Percentiles rank a stretch among this genome's conserved stretches.
These are phyloP conservation scores for Cucumis cinereus DNA, from an alignment of 306 rosid species.

Conservation along the genomic window DNA sequence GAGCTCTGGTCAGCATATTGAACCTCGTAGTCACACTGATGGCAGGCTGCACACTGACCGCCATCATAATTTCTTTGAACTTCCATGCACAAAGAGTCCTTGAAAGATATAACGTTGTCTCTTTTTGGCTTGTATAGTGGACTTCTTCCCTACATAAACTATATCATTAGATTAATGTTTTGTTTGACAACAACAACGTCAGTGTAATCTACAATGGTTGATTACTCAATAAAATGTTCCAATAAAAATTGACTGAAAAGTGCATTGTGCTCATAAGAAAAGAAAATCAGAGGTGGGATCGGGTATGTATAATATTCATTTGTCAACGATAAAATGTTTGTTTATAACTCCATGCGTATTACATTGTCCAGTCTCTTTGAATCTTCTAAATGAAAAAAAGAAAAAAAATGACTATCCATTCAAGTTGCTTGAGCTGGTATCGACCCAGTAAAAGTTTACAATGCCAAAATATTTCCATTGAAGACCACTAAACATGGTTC, in stretches of 20 bases:
- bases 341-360: background rate
- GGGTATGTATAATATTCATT: background rate
- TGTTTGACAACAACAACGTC: background rate
- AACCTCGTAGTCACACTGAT: constrained; percentile 78
- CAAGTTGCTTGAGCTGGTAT: background rate
- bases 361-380: background rate
- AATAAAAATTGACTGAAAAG: background rate
- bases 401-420: background rate
- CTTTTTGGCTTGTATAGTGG: constrained; percentile 52
- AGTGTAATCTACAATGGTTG: background rate
- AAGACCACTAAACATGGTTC: background rate
- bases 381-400: background rate
- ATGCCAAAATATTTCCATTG: background rate
- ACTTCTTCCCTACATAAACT: constrained; percentile 58
- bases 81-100: constrained; percentile 47
- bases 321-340: background rate
- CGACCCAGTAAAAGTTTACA: background rate
- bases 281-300: background rate
- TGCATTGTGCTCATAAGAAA: background rate
- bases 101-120: constrained; percentile 28
- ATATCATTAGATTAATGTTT: constrained; percentile 9
- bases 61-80: constrained; percentile 36
- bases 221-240: background rate
- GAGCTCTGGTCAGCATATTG: constrained; percentile 74
- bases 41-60: constrained; percentile 27